Conservation (phyloP, 441 rosid genomes). For the Mallotus repandus region DNA sequence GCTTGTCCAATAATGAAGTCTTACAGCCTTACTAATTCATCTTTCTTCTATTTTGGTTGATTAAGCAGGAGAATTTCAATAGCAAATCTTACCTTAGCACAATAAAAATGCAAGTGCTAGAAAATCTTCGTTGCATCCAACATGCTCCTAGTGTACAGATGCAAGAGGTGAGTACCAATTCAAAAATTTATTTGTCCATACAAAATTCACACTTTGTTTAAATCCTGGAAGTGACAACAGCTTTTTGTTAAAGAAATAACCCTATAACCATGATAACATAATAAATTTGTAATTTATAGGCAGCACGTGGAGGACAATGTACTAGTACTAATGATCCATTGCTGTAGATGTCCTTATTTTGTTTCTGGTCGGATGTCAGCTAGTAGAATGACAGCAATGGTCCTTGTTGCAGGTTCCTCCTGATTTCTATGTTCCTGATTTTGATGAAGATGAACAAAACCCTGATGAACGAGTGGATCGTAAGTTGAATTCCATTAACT, state of each 20-base stretch:
- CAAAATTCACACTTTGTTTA: background rate
- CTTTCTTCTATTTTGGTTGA: constrained; percentile 22
- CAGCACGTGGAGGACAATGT: too few relatives aligned
- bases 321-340: too few relatives aligned
- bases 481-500: constrained; percentile 42
- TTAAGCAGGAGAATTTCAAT: constrained; percentile 79
- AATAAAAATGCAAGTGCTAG: constrained; percentile 85
- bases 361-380: background rate
- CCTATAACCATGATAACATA: too few relatives aligned
- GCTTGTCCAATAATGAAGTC: constrained; percentile 2
- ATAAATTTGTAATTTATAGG: too few relatives aligned
- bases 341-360: background rate
- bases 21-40: constrained; percentile 16
- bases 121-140: constrained; percentile 84
- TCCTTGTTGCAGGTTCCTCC: constrained; percentile 76
- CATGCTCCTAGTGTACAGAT: constrained; percentile 96
- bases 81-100: constrained; percentile 83
- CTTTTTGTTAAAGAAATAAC: too few relatives aligned
- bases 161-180: constrained; percentile 78
- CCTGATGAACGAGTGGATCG: constrained; percentile 87
- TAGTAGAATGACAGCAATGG: background rate
- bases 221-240: background rate
- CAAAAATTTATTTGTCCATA: background rate
- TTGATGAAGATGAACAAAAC: constrained; percentile 86
- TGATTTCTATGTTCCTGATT: constrained; percentile 89